Evolutionary conservation across 371 early-diverging fungal genomes (phyloP).

Genomic region (Chytridiales sp.): DNA sequence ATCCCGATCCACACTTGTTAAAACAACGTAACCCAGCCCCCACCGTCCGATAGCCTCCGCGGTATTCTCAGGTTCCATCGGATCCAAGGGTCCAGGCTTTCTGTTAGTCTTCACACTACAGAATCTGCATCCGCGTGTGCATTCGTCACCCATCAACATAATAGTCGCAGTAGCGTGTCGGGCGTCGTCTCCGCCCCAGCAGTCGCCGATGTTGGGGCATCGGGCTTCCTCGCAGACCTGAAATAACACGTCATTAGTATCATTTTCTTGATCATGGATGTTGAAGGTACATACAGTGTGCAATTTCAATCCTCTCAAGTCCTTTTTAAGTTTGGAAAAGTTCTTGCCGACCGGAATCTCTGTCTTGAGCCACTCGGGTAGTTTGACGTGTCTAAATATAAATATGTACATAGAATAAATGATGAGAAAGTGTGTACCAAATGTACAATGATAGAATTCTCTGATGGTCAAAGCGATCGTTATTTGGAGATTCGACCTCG

Average conservation of each 20-base stretch:
- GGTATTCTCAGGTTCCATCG: conserved; percentile 91
- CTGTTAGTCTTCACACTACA: conserved; percentile 97
- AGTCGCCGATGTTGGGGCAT: conserved; percentile 97
- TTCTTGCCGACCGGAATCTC: conserved; percentile 85
- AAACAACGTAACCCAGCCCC: conserved; percentile 96
- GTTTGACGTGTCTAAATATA: conserved; percentile 27
- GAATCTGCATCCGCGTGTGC: conserved; percentile 97
- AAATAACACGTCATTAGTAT: neutral
- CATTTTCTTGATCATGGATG: neutral
- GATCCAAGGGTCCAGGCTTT: conserved; percentile 84
- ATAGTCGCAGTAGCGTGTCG: conserved; percentile 97
- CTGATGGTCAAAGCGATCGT: neutral
- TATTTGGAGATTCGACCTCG: neutral
- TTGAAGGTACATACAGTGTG: conserved; percentile 63
- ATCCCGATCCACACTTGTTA: conserved; percentile 97
- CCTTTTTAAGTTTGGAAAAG: conserved; percentile 79
- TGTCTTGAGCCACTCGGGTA: conserved; percentile 93
- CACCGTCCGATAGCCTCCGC: conserved; percentile 92
- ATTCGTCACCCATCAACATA: conserved; percentile 97
- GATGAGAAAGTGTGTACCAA: neutral
- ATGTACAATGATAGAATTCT: neutral
- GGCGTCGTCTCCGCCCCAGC: conserved; percentile 97
- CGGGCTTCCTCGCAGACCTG: conserved; percentile 91
- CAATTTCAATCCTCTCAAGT: conserved; percentile 87
- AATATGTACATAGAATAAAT: too few relatives aligned